Conservation (phyloP, 371 early-diverging fungal species). For the Blakeslea trispora region DNA sequence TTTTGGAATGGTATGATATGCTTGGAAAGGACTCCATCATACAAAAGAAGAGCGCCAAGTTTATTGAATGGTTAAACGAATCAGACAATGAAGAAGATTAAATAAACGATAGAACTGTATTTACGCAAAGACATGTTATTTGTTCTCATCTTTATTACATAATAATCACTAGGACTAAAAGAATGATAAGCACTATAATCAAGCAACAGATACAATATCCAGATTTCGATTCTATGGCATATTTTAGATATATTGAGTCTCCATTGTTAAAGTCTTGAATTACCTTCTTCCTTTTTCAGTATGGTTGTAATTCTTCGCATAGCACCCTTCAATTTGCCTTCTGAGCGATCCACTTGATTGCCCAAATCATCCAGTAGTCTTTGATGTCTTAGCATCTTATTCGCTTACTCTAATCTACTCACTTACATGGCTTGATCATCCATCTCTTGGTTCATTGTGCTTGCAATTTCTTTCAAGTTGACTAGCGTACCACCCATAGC, state of each 20-base stretch:
- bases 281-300: slow-evolving; percentile 66
- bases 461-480: slow-evolving; percentile 65
- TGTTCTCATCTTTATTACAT: slow-evolving; percentile 24
- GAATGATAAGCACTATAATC: slow-evolving; percentile 57
- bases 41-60: slow-evolving; percentile 60
- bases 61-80: slow-evolving; percentile 69
- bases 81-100: slow-evolving; percentile 56
- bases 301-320: slow-evolving; percentile 59
- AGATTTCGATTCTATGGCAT: slow-evolving; percentile 62
- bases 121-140: not conserved
- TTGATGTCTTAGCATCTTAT: not conserved
- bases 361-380: slow-evolving; percentile 63
- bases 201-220: slow-evolving; percentile 64
- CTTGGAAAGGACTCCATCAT: slow-evolving; percentile 51
- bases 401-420: not conserved
- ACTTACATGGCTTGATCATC: slow-evolving; percentile 61
- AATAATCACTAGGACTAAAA: slow-evolving; percentile 56
- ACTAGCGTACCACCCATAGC: slow-evolving; percentile 59
- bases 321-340: slow-evolving; percentile 51
- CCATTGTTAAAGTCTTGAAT: too few species aligned
- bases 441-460: slow-evolving; percentile 61
- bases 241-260: too few species aligned
- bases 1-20: slow-evolving; percentile 63
- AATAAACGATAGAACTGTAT: too few species aligned
- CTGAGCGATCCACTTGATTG: slow-evolving; percentile 57